These are phyloP conservation scores for Plectosphaerella cucumerina DNA, from an alignment of 2,329 filamentous ascomycete genomes.

Conservation along the genomic window DNA sequence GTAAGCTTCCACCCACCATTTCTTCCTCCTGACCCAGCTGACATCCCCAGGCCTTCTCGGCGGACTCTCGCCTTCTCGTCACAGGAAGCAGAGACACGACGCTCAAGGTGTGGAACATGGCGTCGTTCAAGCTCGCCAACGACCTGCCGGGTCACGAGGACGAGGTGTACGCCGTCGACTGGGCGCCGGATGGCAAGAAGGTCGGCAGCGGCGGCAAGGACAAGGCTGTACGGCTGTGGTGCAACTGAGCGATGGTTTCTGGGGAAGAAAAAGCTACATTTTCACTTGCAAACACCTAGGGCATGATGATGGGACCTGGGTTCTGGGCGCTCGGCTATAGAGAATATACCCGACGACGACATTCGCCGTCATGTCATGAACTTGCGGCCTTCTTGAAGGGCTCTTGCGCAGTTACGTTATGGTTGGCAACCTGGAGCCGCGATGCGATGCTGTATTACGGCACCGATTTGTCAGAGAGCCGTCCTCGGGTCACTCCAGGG, in stretches of 20 bases:
- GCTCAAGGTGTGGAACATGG: conserved; percentile 90
- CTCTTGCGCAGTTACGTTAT: too few species aligned
- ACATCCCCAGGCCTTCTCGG: conserved; percentile 77
- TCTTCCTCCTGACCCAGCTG: neutral
- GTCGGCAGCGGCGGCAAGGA: conserved; percentile 93
- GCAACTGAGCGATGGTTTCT: conserved; percentile 41
- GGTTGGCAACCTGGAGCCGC: too few species aligned
- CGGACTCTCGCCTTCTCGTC: conserved; percentile 84
- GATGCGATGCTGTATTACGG: too few species aligned
- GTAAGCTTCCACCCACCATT: neutral
- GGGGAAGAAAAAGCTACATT: too few species aligned
- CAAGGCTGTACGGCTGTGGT: conserved; percentile 68
- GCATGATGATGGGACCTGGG: too few species aligned
- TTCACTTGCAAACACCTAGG: too few species aligned
- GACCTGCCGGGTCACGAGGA: conserved; percentile 89
- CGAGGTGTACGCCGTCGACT: conserved; percentile 91
- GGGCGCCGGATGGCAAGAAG: conserved; percentile 84
- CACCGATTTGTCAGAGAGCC: too few species aligned
- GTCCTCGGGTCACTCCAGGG: too few species aligned
- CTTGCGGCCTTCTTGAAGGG: too few species aligned
- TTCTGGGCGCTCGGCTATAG: too few species aligned
- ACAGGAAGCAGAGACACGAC: conserved; percentile 90
- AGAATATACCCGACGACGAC: too few species aligned
- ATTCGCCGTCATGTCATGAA: too few species aligned
- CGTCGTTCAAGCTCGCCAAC: conserved; percentile 71